Evolutionary conservation across 345 rosid species (phyloP).

Genomic region (Citrus mangshanensis): DNA sequence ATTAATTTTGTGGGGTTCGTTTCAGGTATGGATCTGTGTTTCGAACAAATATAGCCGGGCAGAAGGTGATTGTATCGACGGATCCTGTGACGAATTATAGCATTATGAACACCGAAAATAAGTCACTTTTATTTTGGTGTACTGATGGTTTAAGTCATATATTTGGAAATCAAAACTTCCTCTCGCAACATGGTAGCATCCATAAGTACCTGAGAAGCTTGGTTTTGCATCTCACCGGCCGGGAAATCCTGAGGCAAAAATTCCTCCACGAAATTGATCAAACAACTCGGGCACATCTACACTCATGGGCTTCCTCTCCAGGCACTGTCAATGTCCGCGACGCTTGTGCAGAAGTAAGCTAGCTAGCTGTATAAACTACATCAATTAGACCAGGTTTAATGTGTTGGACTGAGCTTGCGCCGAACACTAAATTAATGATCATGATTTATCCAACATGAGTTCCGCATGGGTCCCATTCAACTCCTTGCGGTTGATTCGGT

Average conservation of each 20-base stretch:
- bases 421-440: no score
- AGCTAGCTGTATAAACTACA: no score
- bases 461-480: no score
- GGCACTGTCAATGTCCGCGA: not conserved
- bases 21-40: slow-evolving; percentile 43
- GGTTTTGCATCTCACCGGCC: slow-evolving; percentile 11
- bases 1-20: not conserved
- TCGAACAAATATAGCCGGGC: slow-evolving; percentile 36
- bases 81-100: slow-evolving; percentile 38
- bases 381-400: no score
- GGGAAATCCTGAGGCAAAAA: not conserved
- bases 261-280: not conserved
- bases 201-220: slow-evolving; percentile 38
- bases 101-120: slow-evolving; percentile 46
- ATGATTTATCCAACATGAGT: no score
- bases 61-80: slow-evolving; percentile 29
- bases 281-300: not conserved
- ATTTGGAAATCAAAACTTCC: slow-evolving; percentile 27
- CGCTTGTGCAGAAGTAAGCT: not conserved
- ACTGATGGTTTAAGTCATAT: slow-evolving; percentile 32
- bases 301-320: not conserved
- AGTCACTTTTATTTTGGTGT: slow-evolving; percentile 27
- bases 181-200: slow-evolving; percentile 22
- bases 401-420: no score
- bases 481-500: no score